These are phyloP conservation scores for Gracilaria vermiculophylla DNA, from an alignment of 23 red algal genomes.

Conservation along the genomic window DNA sequence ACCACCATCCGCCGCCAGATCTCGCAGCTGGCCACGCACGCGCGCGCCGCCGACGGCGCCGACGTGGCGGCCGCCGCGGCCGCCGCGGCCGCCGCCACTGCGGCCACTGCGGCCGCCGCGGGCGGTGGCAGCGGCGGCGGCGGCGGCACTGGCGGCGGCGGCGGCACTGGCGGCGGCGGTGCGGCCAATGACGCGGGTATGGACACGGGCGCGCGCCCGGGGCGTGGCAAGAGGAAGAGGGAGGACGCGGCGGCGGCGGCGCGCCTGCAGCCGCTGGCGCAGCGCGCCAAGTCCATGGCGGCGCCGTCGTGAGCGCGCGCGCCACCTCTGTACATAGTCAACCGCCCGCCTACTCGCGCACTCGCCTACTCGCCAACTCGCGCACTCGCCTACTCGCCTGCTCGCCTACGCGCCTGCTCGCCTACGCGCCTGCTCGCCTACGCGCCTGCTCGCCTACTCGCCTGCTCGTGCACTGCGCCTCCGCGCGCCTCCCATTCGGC, in stretches of 20 bases:
- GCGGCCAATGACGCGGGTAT: no score
- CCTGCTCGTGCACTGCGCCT: no score
- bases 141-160: neutral
- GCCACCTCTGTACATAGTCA: no score
- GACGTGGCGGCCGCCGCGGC: neutral
- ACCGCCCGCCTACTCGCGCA: no score
- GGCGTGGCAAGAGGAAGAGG: constrained; percentile 14
- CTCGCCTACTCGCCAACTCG: no score
- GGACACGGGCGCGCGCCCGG: no score
- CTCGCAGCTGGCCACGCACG: constrained; percentile 23
- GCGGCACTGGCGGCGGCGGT: neutral
- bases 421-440: no score
- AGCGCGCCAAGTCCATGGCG: constrained; percentile 21
- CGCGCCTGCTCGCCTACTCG: no score
- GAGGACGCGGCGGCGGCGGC: neutral
- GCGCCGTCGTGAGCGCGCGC: neutral
- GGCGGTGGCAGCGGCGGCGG: neutral
- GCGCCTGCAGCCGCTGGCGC: neutral
- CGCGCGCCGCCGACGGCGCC: neutral
- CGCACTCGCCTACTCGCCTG: no score
- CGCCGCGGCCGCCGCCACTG: neutral
- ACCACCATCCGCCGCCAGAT: constrained; percentile 74
- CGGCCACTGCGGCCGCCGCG: neutral
- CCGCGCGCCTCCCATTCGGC: no score
- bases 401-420: no score